Evolutionary conservation across 208 protist genomes (phyloP), one percentile per base, ranked within the genome.

Genomic region (Novymonas esmeraldas): DNA sequence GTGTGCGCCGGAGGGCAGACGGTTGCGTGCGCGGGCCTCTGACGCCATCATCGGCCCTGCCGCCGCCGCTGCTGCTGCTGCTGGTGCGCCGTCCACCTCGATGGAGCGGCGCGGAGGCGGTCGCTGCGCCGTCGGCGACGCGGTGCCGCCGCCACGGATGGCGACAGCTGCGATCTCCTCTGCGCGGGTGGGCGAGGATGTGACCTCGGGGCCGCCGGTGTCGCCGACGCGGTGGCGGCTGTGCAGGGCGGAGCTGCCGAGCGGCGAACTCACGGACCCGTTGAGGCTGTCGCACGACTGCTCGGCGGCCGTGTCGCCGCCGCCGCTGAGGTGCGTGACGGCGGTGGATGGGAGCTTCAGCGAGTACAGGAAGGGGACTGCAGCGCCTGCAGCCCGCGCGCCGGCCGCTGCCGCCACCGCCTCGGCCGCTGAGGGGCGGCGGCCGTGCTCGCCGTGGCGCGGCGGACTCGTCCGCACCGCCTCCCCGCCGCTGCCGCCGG

Each of bases 1-100:
- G 64, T 92, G 85, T n/a, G 84, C 82, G 41, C 86, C 88, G 22
- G 88, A 94, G 18, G 85, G 70, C 38, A 90, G 64, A 4, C 72
- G 65, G 36, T 82, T 49, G 50, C 42, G 63, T 24, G 62, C 20
- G 16, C 68, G 49, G 34, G 74, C 64, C 33, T 71, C 62, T 14
- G 73, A 75, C n/a, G 76, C 79, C 41, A 55, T 63, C 28, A 89
- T 64, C 41, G 73, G 70, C 6, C 76, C 78, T 49, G 38, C 3
- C 36, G 62, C 11, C 13, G 9, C 26, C 49, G 33, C 76, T 76
- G 50, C 6, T 24, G 48, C 20, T 52, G 16, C 20, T 52, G 48
- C n/a, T 49, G 41, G 45, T 24, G 16, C 11, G 6, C 24, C 2
- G n/a, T n/a, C n/a, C n/a, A n/a, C n/a, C n/a, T n/a, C n/a, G n/a